These are phyloP conservation scores for Mycena albidolilacea DNA, from an alignment of 768 basidiomycete species.

Conservation along the genomic window DNA sequence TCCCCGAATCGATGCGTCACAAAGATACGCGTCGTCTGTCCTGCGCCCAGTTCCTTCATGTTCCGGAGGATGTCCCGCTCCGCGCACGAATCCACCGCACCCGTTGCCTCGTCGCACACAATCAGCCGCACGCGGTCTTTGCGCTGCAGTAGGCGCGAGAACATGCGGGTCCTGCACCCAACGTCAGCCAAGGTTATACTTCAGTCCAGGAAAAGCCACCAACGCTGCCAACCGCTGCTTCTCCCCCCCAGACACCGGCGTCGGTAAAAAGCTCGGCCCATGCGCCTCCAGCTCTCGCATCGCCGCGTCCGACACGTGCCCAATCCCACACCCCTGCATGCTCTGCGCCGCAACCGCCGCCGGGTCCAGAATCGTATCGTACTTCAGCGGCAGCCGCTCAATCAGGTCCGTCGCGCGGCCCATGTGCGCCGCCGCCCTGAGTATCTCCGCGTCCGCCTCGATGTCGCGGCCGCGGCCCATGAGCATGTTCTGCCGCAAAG, in stretches of 20 bases:
- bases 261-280: constrained; percentile 45
- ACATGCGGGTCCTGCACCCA: constrained; percentile 44
- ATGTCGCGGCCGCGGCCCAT: constrained; percentile 44
- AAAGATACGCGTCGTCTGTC: constrained; percentile 66
- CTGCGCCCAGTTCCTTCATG: constrained; percentile 54
- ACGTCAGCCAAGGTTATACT: background rate
- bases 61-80: constrained; percentile 64
- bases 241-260: constrained; percentile 61
- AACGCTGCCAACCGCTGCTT: constrained; percentile 66
- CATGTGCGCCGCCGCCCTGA: constrained; percentile 52
- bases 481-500: constrained; percentile 55
- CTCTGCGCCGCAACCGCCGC: constrained; percentile 47
- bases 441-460: constrained; percentile 39
- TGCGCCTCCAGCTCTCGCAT: constrained; percentile 50
- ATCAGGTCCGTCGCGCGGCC: constrained; percentile 61
- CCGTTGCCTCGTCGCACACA: constrained; percentile 72
- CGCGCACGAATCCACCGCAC: constrained; percentile 68
- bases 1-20: constrained; percentile 71
- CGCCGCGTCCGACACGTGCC: constrained; percentile 46
- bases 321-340: constrained; percentile 46
- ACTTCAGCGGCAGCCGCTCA: constrained; percentile 52
- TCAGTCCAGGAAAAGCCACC: constrained; percentile 39
- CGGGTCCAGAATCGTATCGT: constrained; percentile 57
- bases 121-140: constrained; percentile 61
- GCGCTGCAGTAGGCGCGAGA: constrained; percentile 64